A percentile compares a stretch with the other conserved stretches of the same genome.
Evolutionary conservation across 2,329 filamentous ascomycete genomes (phyloP).

Genomic region (Meredithiella fracta): DNA sequence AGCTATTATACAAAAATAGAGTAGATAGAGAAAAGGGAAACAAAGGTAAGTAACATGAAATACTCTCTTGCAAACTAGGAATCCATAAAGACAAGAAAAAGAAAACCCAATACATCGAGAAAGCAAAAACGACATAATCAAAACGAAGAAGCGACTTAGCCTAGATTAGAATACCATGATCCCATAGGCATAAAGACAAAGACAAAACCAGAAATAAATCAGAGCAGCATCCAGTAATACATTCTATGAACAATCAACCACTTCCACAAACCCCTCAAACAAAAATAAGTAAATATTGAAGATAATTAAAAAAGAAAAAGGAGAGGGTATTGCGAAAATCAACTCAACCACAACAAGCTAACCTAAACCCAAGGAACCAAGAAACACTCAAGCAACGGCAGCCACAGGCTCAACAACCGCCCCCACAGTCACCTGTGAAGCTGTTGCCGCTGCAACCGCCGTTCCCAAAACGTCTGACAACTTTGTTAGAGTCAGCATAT

Average conservation of each 20-base stretch:
- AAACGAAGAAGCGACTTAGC: too few relatives aligned
- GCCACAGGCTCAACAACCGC: conserved; percentile 1
- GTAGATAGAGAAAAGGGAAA: too few relatives aligned
- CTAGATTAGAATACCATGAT: too few relatives aligned
- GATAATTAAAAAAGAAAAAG: not conserved
- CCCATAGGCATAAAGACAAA: too few relatives aligned
- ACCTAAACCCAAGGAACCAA: not conserved
- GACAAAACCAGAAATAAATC: too few relatives aligned
- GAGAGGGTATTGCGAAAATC: not conserved
- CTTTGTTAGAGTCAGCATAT: conserved; percentile 11
- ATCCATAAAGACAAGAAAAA: too few relatives aligned
- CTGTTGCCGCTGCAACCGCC: conserved; percentile 11
- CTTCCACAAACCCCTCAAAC: not conserved
- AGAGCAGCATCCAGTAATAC: not conserved
- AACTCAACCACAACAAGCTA: not conserved
- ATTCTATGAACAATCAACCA: not conserved
- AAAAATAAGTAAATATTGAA: not conserved
- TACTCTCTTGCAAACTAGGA: too few relatives aligned
- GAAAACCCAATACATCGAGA: too few relatives aligned
- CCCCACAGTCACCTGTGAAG: conserved; percentile 5
- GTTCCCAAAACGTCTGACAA: conserved; percentile 13
- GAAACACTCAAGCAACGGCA: not conserved
- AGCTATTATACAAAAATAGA: too few relatives aligned
- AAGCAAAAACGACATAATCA: too few relatives aligned
- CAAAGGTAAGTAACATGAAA: too few relatives aligned